phyloP scores from a whole-genome alignment of 1,139 yeast species.

The Lipomyces yarrowii region DNA sequence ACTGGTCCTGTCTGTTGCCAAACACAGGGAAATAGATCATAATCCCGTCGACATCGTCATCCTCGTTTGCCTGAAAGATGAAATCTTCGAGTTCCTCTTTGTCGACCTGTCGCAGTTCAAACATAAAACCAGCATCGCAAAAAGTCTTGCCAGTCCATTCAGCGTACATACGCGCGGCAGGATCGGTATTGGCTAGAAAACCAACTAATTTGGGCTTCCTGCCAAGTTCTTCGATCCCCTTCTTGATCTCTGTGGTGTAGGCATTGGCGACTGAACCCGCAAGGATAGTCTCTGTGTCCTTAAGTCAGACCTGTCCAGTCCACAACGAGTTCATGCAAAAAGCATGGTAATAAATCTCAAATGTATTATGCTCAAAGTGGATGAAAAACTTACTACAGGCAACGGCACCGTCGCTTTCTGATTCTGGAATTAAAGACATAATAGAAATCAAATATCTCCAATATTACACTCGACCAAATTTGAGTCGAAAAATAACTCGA shows the following conservation, averaged over 20 bases:
- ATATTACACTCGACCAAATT: neutral
- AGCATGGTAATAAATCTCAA: neutral
- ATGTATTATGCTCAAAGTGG: neutral
- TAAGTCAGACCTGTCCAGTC: neutral
- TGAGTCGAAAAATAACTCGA: neutral
- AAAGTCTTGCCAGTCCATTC: constrained; percentile 95
- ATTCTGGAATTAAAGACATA: neutral
- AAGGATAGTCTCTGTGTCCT: constrained; percentile 64
- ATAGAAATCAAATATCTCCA: neutral
- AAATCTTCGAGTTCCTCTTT: constrained; percentile 86
- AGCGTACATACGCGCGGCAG: constrained; percentile 94
- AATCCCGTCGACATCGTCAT: constrained; percentile 79
- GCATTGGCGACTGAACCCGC: constrained; percentile 88
- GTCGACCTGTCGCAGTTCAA: constrained; percentile 70
- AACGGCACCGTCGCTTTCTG: neutral
- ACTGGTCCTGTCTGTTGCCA: constrained; percentile 93
- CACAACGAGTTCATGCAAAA: neutral
- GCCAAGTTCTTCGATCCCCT: constrained; percentile 56
- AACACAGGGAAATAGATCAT: constrained; percentile 99
- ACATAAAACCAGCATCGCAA: constrained; percentile 78
- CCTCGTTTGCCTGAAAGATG: constrained; percentile 78
- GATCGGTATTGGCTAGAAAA: constrained; percentile 86
- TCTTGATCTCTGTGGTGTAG: constrained; percentile 69
- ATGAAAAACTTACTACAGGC: constrained; percentile 10
- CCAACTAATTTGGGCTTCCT: constrained; percentile 80